Evolutionary conservation across 495 filamentous ascomycete genomes (phyloP), one percentile per base, ranked within the genome.

Genomic region (Friedmanniomyces endolithicus): DNA sequence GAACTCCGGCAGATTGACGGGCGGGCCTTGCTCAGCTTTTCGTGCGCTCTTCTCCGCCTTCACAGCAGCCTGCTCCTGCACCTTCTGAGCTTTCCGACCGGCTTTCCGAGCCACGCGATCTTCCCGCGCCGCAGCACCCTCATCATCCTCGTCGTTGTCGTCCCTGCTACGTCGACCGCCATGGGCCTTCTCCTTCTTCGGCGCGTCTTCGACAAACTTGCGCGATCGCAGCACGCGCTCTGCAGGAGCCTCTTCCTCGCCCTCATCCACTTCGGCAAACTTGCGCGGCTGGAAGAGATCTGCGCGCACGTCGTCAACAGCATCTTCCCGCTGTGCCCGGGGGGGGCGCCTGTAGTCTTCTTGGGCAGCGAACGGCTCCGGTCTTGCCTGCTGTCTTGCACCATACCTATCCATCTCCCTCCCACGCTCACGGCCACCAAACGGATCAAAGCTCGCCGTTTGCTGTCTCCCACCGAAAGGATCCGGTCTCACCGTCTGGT

Each of bases 1-100:
- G 59, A 86, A 90, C 60, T 95, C 88, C 0, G 94, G 94, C 0
- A 99, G 74, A 40, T 85, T 76, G 11, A 98, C 81, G 1, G 80
- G 84, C 23, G 74, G 79, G 3, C 49, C 54, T 55, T 22, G 47
- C 55, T 52, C 59, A 16, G 24, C 25, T 35, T 31, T 29, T 11
- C 50, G 60, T n/a, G 64, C 66, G 65, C 70, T 75, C 24, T 68
- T 24, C 53, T 56, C 56, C 27, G 44, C 51, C 20, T 27, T n/a
- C 34, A 44, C 43, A 1, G 37, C 68, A 55, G 74, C 78, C 62
- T 77, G 74, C 53, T 63, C 53, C 33, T 70, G 71, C 41, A 61
- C 58, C 56, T 74, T 74, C 17, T 73, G 71, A 39, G 74, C 71
- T 25, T 58, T 58, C 1, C 37, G 55, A 17, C 49, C 46, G 9